A percentile compares a stretch with the other conserved stretches of the same genome.
Evolutionary conservation across 2,329 filamentous ascomycete genomes (phyloP).

Genomic region (Trichoderma sp.): DNA sequence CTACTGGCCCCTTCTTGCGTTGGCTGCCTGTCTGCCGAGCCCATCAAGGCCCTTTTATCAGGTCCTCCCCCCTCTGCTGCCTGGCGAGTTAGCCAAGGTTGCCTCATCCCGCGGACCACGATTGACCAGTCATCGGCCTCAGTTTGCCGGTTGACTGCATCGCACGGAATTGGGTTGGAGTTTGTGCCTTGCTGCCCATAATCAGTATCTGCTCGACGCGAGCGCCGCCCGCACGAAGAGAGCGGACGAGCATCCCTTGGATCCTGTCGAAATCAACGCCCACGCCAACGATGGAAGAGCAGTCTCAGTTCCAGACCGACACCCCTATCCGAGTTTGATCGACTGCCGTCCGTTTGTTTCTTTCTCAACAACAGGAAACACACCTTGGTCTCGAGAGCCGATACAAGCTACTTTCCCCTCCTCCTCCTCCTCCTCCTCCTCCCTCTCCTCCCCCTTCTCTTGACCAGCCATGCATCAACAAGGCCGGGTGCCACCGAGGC

Average conservation of each 20-base stretch:
- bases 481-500: slow-evolving; percentile 70
- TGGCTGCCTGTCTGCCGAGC: slow-evolving; percentile 14
- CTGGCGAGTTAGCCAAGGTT: slow-evolving; percentile 18
- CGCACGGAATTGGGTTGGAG: slow-evolving; percentile 5
- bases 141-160: slow-evolving; percentile 15
- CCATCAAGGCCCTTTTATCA: slow-evolving; percentile 15
- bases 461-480: slow-evolving; percentile 76
- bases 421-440: neutral
- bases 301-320: slow-evolving; percentile 35
- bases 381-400: slow-evolving; percentile 7
- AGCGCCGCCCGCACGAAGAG: slow-evolving; percentile 3
- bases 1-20: neutral
- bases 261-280: slow-evolving; percentile 12
- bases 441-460: neutral
- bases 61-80: slow-evolving; percentile 14
- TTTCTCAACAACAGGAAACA: neutral
- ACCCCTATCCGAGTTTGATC: slow-evolving; percentile 33
- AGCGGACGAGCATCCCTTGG: slow-evolving; percentile 12
- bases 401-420: neutral
- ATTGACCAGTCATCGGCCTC: slow-evolving; percentile 19
- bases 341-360: slow-evolving; percentile 20
- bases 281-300: slow-evolving; percentile 35
- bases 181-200: slow-evolving; percentile 13
- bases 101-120: slow-evolving; percentile 12
- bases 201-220: neutral